Conservation (phyloP, 2,329 filamentous ascomycete genomes). For the Ophiostoma sp. region DNA sequence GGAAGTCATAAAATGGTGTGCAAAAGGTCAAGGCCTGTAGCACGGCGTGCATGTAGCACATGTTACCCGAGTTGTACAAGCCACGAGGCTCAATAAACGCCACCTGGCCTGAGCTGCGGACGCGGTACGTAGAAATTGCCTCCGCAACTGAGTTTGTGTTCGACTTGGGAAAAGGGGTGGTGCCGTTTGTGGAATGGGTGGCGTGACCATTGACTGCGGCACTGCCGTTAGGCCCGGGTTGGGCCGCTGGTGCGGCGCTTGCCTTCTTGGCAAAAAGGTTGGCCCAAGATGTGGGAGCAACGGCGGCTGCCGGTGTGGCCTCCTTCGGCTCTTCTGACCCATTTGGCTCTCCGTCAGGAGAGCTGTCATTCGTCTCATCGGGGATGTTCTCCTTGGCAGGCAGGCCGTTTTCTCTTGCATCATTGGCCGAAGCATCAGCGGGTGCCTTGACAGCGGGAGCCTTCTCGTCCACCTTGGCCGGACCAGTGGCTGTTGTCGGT, state of each 20-base stretch:
- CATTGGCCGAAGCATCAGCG: not conserved
- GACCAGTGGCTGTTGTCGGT: conserved; percentile 13
- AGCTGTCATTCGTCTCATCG: not conserved
- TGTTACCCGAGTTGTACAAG: conserved; percentile 93
- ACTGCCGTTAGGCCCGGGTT: conserved; percentile 29
- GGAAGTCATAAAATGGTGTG: conserved; percentile 86
- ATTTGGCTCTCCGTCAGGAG: not conserved
- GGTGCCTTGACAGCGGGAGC: not conserved
- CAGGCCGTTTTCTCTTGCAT: not conserved
- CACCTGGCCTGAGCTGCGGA: conserved; percentile 59
- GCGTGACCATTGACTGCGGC: conserved; percentile 25
- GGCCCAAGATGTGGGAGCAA: conserved; percentile 32
- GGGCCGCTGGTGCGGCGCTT: conserved; percentile 26
- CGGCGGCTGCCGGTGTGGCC: not conserved
- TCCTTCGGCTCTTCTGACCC: not conserved
- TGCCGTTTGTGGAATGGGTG: conserved; percentile 28
- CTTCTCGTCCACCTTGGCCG: conserved; percentile 17
- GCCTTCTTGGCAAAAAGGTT: conserved; percentile 34
- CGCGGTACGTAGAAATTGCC: conserved; percentile 66
- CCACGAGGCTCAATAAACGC: conserved; percentile 87
- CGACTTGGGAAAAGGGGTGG: conserved; percentile 40
- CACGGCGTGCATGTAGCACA: conserved; percentile 99
- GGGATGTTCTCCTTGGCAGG: not conserved
- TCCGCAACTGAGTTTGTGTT: conserved; percentile 63
- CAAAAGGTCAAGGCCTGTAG: conserved; percentile 94